These are phyloP conservation scores for Globisporangium irregulare DNA, from an alignment of 352 stramenopile genomes.

Conservation along the genomic window DNA sequence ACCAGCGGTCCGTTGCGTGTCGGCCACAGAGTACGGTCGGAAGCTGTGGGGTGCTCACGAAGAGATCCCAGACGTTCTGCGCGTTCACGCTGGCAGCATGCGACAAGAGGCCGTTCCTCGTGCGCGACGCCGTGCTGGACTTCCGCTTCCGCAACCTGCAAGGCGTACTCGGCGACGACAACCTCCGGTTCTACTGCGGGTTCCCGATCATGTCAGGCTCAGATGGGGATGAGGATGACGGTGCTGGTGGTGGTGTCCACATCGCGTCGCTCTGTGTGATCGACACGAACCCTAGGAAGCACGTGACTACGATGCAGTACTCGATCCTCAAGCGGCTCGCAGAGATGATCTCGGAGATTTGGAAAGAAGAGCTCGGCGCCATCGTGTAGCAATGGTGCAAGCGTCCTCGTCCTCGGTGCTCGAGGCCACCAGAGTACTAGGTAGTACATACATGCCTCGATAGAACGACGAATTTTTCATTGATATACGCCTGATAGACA, in stretches of 20 bases:
- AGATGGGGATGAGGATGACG: background rate
- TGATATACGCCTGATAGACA: background rate
- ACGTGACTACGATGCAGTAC: slow-evolving; percentile 63
- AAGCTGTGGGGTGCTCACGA: slow-evolving; percentile 14
- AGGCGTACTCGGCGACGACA: slow-evolving; percentile 24
- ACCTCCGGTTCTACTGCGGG: slow-evolving; percentile 41
- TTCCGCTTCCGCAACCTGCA: slow-evolving; percentile 54
- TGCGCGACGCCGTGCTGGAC: slow-evolving; percentile 42
- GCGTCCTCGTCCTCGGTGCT: background rate
- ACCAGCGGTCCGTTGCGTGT: slow-evolving; percentile 24
- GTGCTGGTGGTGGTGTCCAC: background rate
- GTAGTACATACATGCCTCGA: background rate
- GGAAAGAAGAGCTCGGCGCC: slow-evolving; percentile 5
- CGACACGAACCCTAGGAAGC: slow-evolving; percentile 41
- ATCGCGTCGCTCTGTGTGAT: slow-evolving; percentile 46
- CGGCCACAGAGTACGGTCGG: background rate
- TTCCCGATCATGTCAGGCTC: slow-evolving; percentile 34
- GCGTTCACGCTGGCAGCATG: slow-evolving; percentile 30
- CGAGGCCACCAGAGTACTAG: background rate
- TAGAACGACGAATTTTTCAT: background rate
- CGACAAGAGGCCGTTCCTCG: slow-evolving; percentile 33
- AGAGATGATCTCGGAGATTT: slow-evolving; percentile 21
- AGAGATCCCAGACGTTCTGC: slow-evolving; percentile 35
- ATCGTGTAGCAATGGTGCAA: background rate
- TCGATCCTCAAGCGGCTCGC: slow-evolving; percentile 42